Percentiles rank a stretch among this genome's conserved stretches.
phyloP scores from a whole-genome alignment of 1,284 basidiomycete species.

The Boletus semigastroideus region DNA sequence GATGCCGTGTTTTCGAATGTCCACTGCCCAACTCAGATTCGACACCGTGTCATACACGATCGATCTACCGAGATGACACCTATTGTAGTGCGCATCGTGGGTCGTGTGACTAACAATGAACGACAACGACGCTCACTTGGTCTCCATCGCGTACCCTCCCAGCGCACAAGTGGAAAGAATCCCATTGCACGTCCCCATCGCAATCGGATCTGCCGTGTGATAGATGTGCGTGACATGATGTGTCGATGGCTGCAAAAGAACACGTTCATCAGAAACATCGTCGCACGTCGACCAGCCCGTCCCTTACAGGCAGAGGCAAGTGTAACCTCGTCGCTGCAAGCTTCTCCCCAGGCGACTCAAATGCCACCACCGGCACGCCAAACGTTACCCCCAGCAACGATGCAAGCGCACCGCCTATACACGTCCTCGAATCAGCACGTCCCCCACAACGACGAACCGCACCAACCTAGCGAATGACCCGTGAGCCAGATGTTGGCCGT shows the following conservation, averaged over 20 bases:
- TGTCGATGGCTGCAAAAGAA: conserved; percentile 53
- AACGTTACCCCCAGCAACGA: conserved; percentile 90
- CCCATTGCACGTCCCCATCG: conserved; percentile 83
- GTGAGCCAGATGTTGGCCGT: conserved; percentile 90
- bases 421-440: neutral
- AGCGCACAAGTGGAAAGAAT: conserved; percentile 70
- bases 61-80: conserved; percentile 81
- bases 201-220: conserved; percentile 85
- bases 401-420: conserved; percentile 75
- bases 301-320: conserved; percentile 74
- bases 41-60: conserved; percentile 92
- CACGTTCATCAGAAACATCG: conserved; percentile 4
- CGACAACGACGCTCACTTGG: conserved; percentile 43
- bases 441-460: conserved; percentile 5
- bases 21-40: conserved; percentile 79
- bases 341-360: conserved; percentile 90
- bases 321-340: conserved; percentile 86
- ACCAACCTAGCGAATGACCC: conserved; percentile 70
- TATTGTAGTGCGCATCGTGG: conserved; percentile 52
- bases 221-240: conserved; percentile 82
- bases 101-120: conserved; percentile 12
- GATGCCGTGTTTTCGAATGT: conserved; percentile 83
- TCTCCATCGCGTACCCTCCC: conserved; percentile 79
- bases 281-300: neutral
- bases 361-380: conserved; percentile 86